A percentile compares a stretch with the other conserved stretches of the same genome.
phyloP scores from a whole-genome alignment of 1,139 yeast genomes.

The Yamadazyma atmosphaerica region DNA sequence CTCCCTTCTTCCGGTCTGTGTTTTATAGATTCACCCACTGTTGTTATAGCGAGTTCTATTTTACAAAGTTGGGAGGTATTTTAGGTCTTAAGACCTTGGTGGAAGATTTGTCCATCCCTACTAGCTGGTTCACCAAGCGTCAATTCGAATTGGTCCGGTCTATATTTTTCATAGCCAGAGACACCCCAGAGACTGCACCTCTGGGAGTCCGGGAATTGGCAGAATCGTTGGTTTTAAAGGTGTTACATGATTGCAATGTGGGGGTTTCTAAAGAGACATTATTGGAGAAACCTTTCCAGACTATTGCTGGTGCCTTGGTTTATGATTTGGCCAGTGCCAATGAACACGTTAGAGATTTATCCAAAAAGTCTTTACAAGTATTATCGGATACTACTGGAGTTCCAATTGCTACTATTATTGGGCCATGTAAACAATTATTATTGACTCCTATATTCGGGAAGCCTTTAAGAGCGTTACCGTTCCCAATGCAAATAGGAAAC shows the following conservation, averaged over 20 bases:
- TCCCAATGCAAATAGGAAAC: constrained; percentile 98
- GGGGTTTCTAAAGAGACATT: constrained; percentile 61
- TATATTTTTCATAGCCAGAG: constrained; percentile 84
- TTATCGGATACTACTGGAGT: constrained; percentile 71
- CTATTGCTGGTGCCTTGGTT: constrained; percentile 82
- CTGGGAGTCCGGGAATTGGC: constrained; percentile 74
- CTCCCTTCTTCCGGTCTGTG: constrained; percentile 75
- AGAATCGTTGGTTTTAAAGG: constrained; percentile 58
- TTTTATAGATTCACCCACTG: constrained; percentile 84
- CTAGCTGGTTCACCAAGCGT: constrained; percentile 69
- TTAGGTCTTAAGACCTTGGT: constrained; percentile 76
- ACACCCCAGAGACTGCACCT: constrained; percentile 89
- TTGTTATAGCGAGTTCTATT: constrained; percentile 87
- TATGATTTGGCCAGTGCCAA: constrained; percentile 92
- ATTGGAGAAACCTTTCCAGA: constrained; percentile 72
- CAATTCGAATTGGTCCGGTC: constrained; percentile 87
- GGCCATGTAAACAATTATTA: constrained; percentile 78
- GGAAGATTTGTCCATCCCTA: constrained; percentile 65
- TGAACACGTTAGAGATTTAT: constrained; percentile 75
- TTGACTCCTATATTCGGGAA: constrained; percentile 95
- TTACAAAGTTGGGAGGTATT: constrained; percentile 85
- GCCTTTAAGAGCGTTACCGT: constrained; percentile 93
- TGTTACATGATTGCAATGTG: constrained; percentile 65
- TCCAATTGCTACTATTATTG: constrained; percentile 71
- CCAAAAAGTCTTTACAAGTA: constrained; percentile 68